These are phyloP conservation scores for Areca catechu DNA, from an alignment of 176 grass and related monocot genomes.

Conservation along the genomic window DNA sequence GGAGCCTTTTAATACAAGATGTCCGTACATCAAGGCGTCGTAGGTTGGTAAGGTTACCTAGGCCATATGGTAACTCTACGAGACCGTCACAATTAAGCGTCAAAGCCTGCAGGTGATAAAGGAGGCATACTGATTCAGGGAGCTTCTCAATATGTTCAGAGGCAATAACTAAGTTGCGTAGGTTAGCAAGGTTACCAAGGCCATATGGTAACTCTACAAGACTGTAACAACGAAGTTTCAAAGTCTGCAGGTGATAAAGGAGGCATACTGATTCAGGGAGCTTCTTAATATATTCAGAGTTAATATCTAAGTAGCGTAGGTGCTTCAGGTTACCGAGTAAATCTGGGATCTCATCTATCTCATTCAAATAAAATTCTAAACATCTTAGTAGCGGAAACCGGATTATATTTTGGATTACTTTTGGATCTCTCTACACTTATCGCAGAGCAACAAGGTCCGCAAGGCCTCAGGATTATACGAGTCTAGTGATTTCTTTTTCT, in stretches of 20 bases:
- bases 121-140: neutral
- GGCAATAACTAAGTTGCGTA: too few relatives aligned
- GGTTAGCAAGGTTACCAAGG: too few relatives aligned
- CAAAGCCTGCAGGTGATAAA: constrained; percentile 1
- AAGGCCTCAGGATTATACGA: neutral
- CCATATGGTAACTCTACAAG: too few relatives aligned
- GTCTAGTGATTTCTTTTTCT: too few relatives aligned
- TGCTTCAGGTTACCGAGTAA: neutral
- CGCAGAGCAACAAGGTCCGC: neutral
- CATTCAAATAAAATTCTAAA: neutral
- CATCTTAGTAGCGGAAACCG: neutral
- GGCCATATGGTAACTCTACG: too few relatives aligned
- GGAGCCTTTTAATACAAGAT: too few relatives aligned
- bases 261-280: too few relatives aligned
- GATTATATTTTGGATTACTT: too few relatives aligned
- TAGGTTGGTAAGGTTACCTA: too few relatives aligned
- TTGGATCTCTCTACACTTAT: neutral
- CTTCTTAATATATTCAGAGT: neutral
- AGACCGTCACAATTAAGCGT: too few relatives aligned
- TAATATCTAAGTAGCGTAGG: neutral
- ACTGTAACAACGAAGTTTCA: neutral
- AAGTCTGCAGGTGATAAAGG: constrained; percentile 3
- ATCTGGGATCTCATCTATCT: neutral
- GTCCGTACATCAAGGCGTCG: too few relatives aligned
- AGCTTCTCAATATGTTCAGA: too few relatives aligned